Conservation (phyloP, 345 rosid species). For the Lepidium africanum region DNA sequence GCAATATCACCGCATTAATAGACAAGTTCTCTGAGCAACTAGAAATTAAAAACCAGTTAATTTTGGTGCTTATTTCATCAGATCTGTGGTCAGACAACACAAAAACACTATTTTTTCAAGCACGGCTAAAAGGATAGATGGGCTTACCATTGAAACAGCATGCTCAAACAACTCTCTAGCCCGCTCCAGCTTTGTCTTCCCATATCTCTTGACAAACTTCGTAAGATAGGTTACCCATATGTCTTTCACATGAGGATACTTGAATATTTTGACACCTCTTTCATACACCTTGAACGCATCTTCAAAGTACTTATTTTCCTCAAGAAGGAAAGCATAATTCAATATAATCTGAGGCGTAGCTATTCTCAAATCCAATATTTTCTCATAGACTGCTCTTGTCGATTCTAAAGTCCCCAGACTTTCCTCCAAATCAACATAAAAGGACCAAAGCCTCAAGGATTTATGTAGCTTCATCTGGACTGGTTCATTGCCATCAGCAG, state of each 20-base stretch:
- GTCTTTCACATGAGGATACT: slow-evolving; percentile 96
- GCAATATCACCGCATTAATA: neutral
- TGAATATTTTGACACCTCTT: slow-evolving; percentile 94
- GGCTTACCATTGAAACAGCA: slow-evolving; percentile 72
- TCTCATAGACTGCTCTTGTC: slow-evolving; percentile 86
- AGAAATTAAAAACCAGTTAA: neutral
- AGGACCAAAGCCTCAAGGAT: slow-evolving; percentile 87
- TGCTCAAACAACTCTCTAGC: slow-evolving; percentile 93
- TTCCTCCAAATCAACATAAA: slow-evolving; percentile 93
- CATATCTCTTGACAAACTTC: slow-evolving; percentile 85
- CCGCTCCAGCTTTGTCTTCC: slow-evolving; percentile 83
- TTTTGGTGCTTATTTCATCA: neutral
- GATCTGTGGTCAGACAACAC: neutral
- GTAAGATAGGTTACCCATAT: slow-evolving; percentile 90
- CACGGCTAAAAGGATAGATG: neutral
- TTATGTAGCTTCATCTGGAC: slow-evolving; percentile 92
- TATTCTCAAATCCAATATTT: slow-evolving; percentile 84
- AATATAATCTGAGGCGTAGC: slow-evolving; percentile 95
- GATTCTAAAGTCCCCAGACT: slow-evolving; percentile 86
- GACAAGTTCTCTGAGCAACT: neutral
- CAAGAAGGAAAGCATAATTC: slow-evolving; percentile 77
- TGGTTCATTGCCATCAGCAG: slow-evolving; percentile 88
- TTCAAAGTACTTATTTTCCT: slow-evolving; percentile 91
- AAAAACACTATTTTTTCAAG: neutral
- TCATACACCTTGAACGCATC: slow-evolving; percentile 99